Evolutionary conservation across 225 moss, liverwort and hornwort species (phyloP).

Genomic region (Lunularia cruciata): DNA sequence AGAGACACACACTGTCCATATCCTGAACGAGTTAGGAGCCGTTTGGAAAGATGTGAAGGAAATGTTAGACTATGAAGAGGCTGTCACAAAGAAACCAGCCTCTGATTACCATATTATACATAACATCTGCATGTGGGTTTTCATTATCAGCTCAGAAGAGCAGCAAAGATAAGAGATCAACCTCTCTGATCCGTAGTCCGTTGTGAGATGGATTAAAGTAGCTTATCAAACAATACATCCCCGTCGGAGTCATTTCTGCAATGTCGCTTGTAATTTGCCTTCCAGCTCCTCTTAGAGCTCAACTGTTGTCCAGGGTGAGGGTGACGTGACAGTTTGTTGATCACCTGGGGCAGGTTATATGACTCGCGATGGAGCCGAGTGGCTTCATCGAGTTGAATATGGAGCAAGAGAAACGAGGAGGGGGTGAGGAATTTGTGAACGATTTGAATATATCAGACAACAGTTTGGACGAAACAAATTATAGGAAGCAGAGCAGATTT

Average conservation of each 20-base stretch:
- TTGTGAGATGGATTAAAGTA: too few species aligned
- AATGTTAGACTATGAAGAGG: background rate
- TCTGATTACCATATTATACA: background rate
- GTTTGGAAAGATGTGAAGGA: background rate
- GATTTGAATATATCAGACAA: conserved; percentile 3
- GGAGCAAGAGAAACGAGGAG: conserved; percentile 19
- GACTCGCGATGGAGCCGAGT: conserved; percentile 27
- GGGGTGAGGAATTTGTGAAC: conserved; percentile 1
- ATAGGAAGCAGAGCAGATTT: conserved; percentile 18
- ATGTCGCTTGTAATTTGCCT: background rate
- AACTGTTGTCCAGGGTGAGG: background rate
- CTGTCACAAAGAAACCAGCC: background rate
- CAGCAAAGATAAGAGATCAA: background rate
- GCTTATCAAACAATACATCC: too few species aligned
- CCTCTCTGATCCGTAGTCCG: background rate
- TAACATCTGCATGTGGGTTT: background rate
- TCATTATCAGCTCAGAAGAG: background rate
- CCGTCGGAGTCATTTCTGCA: too few species aligned
- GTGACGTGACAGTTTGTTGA: background rate
- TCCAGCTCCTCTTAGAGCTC: background rate
- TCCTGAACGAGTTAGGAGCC: background rate
- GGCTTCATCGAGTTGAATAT: conserved; percentile 33
- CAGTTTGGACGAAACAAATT: conserved; percentile 22
- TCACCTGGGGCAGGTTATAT: conserved; percentile 15
- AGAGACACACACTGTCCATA: background rate